Base-by-base conservation (phyloP, 2,329 filamentous ascomycete genomes). In the Trichoderma sp. region DNA sequence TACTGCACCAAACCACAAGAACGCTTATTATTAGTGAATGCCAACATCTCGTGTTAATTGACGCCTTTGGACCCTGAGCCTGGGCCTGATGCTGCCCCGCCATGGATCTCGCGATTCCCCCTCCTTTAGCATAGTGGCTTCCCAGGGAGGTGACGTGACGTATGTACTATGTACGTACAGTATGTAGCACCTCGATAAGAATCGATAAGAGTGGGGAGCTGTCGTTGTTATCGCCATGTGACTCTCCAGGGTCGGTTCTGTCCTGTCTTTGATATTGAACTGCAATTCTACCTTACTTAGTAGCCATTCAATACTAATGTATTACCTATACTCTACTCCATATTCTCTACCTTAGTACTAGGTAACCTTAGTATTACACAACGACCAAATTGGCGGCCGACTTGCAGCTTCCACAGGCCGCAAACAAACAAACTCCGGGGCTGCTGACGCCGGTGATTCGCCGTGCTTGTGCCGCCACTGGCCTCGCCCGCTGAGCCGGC, bases 161-260 rank as follows among this genome's bases (percentile, higher is more conserved):
- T 67, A 67, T 45, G 54, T 67, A 45, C n/a, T n/a, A n/a, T n/a
- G n/a, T n/a, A n/a, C n/a, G n/a, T n/a, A n/a, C n/a, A n/a, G n/a
- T n/a, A n/a, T n/a, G n/a, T n/a, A n/a, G n/a, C n/a, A n/a, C 25
- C 34, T 17, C 35, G 66, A 68, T 68, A 63, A 58, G 53, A 9
- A 39, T 17, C 35, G 66, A 68, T 68, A 63, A 58, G 53, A 9
- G 53, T 66, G 64, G 37, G 29, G n/a, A 29, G 27, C 27, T 32
- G 10, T 3, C 8, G 17, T 29, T 13, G 17, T 48, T 58, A 58
- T 50, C 22, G 39, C 32, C 64, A 54, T 39, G 35, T 64, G 64
- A 66, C 39, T 32, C 9, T 29, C n/a, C 29, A 34, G 4, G 52
- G 9, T 5, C n/a, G n/a, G n/a, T n/a, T n/a, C n/a, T n/a, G n/a